Evolutionary conservation across 169 alveolate genomes (phyloP).

Genomic region (Eimeria sp.): DNA sequence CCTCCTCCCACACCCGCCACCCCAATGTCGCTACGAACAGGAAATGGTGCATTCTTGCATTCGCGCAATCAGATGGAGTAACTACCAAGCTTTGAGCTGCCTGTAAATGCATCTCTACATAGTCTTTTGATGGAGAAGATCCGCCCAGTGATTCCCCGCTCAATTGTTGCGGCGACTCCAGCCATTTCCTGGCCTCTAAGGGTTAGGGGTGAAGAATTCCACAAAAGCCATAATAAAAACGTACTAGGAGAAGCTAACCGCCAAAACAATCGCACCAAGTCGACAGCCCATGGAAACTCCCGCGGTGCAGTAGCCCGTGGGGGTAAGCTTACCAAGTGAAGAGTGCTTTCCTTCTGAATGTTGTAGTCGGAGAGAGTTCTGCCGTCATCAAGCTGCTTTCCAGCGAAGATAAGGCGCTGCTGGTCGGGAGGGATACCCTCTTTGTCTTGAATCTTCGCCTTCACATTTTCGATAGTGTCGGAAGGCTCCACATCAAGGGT

Average conservation of each 20-base stretch:
- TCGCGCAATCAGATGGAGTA: no score
- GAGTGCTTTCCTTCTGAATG: conserved; percentile 96
- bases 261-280: not conserved
- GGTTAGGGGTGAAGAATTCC: not conserved
- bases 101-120: not conserved
- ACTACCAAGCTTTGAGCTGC: not conserved
- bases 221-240: not conserved
- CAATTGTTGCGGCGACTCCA: not conserved
- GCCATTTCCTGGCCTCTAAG: no score
- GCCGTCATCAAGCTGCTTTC: conserved; percentile 99
- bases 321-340: conserved; percentile 85
- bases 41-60: not conserved
- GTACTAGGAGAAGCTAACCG: not conserved
- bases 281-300: not conserved
- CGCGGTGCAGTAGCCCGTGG: conserved; percentile 29
- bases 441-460: conserved; percentile 87
- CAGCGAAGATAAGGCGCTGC: conserved; percentile 99
- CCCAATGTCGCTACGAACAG: no score
- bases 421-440: conserved; percentile 99
- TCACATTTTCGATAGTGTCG: conserved; percentile 98
- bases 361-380: conserved; percentile 99
- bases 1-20: no score
- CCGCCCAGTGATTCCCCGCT: not conserved
- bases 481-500: conserved; percentile 98
- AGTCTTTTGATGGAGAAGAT: not conserved